Evolutionary conservation across 1,139 yeast species (phyloP).

Genomic region (Kodamaea arcana): DNA sequence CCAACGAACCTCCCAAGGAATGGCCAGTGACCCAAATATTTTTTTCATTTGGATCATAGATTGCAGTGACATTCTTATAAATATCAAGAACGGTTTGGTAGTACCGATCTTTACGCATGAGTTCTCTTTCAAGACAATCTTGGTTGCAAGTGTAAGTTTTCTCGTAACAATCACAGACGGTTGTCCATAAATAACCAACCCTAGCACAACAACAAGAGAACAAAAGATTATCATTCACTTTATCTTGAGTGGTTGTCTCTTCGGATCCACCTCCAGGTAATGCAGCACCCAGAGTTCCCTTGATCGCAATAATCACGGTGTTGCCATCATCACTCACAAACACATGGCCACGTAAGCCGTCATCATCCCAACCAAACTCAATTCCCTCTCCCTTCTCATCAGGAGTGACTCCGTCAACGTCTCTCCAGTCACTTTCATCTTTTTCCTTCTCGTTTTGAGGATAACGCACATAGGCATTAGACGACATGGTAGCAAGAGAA

Average conservation of each 20-base stretch:
- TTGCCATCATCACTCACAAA: conserved; percentile 64
- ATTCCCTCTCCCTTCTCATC: conserved; percentile 30
- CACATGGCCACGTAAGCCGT: conserved; percentile 87
- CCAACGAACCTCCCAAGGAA: conserved; percentile 88
- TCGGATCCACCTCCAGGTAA: conserved; percentile 69
- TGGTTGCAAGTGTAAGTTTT: conserved; percentile 87
- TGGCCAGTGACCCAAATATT: conserved; percentile 93
- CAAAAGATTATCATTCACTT: conserved; percentile 78
- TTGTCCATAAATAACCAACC: conserved; percentile 85
- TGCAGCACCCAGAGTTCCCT: conserved; percentile 91
- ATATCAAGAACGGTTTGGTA: conserved; percentile 78
- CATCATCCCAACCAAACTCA: conserved; percentile 80
- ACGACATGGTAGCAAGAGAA: conserved; percentile 77
- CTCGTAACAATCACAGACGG: conserved; percentile 92
- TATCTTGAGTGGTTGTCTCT: conserved; percentile 77
- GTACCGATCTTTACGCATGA: conserved; percentile 72
- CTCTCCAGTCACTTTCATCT: conserved; percentile 71
- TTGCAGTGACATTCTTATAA: conserved; percentile 61
- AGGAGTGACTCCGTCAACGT: conserved; percentile 61
- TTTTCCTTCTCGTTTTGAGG: conserved; percentile 63
- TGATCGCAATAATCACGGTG: conserved; percentile 74
- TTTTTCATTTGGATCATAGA: conserved; percentile 61
- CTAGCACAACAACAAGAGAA: conserved; percentile 98
- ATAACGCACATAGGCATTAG: conserved; percentile 81
- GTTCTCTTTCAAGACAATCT: conserved; percentile 75